Percentiles rank a stretch among this genome's conserved stretches.
phyloP scores from a whole-genome alignment of 176 grass and related monocot species.

The Juncus effusus region DNA sequence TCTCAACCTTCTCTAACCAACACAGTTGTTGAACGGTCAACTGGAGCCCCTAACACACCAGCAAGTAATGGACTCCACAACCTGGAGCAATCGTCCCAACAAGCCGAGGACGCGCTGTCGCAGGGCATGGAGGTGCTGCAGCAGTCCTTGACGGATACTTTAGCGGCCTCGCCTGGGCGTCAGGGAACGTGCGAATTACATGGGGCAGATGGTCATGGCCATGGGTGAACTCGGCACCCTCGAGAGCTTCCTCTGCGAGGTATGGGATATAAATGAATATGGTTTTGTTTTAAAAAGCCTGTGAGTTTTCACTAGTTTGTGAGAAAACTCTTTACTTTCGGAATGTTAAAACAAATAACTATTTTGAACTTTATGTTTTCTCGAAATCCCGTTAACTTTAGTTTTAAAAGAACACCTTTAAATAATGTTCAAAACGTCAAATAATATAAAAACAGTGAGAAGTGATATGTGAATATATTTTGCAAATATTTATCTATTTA shows the following conservation, averaged over 20 bases:
- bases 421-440: too few relatives aligned
- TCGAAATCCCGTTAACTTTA: too few relatives aligned
- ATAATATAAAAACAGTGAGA: too few relatives aligned
- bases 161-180: constrained; percentile 72
- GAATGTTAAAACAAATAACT: too few relatives aligned
- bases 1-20: background rate
- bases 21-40: constrained; percentile 73
- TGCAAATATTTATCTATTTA: too few relatives aligned
- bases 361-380: too few relatives aligned
- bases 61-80: constrained; percentile 62
- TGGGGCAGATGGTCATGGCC: constrained; percentile 99
- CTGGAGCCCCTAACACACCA: constrained; percentile 93
- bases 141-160: constrained; percentile 83
- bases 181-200: constrained; percentile 94
- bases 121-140: constrained; percentile 95
- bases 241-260: constrained; percentile 92
- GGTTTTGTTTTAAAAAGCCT: too few relatives aligned
- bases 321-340: too few relatives aligned
- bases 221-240: constrained; percentile 97
- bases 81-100: constrained; percentile 92
- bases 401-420: too few relatives aligned
- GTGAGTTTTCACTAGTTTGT: too few relatives aligned
- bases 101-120: constrained; percentile 94
- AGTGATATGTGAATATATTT: too few relatives aligned
- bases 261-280: background rate